These are phyloP conservation scores for Diaporthe humulicola DNA, from an alignment of 2,329 filamentous ascomycete species.

Conservation along the genomic window DNA sequence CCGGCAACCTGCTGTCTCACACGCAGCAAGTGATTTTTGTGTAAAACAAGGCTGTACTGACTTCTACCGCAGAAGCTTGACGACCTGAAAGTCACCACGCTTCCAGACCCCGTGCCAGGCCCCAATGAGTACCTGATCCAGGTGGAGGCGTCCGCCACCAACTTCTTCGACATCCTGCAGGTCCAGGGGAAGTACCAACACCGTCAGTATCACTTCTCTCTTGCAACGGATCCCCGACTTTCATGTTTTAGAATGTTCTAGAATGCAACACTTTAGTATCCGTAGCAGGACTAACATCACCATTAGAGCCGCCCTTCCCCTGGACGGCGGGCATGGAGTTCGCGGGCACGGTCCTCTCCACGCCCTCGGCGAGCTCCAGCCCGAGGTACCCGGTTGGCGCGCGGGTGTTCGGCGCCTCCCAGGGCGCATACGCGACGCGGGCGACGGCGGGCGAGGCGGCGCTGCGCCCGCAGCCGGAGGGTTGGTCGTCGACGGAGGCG, in stretches of 20 bases:
- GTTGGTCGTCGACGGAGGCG: slow-evolving; percentile 87
- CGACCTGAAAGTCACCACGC: slow-evolving; percentile 80
- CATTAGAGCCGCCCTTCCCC: slow-evolving; percentile 87
- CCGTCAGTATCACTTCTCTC: no score
- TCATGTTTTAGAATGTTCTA: no score
- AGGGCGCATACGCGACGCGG: slow-evolving; percentile 88
- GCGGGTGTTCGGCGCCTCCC: slow-evolving; percentile 86
- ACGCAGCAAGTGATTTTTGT: neutral
- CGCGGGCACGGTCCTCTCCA: slow-evolving; percentile 79
- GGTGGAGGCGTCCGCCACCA: slow-evolving; percentile 88
- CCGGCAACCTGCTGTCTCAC: neutral
- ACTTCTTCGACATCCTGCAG: slow-evolving; percentile 98
- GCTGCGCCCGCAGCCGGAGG: slow-evolving; percentile 80
- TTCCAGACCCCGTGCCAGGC: slow-evolving; percentile 80
- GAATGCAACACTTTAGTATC: no score
- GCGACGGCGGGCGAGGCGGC: slow-evolving; percentile 75
- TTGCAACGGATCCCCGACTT: no score
- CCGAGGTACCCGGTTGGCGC: slow-evolving; percentile 81
- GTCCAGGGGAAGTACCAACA: slow-evolving; percentile 96
- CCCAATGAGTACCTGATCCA: slow-evolving; percentile 86
- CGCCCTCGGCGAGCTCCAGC: slow-evolving; percentile 65
- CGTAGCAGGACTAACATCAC: no score
- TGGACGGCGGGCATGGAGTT: slow-evolving; percentile 93
- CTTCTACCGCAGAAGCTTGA: slow-evolving; percentile 72
- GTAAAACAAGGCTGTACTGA: neutral